Base-by-base conservation (phyloP, 257 asterid genomes). In the Solanum rostratum region DNA sequence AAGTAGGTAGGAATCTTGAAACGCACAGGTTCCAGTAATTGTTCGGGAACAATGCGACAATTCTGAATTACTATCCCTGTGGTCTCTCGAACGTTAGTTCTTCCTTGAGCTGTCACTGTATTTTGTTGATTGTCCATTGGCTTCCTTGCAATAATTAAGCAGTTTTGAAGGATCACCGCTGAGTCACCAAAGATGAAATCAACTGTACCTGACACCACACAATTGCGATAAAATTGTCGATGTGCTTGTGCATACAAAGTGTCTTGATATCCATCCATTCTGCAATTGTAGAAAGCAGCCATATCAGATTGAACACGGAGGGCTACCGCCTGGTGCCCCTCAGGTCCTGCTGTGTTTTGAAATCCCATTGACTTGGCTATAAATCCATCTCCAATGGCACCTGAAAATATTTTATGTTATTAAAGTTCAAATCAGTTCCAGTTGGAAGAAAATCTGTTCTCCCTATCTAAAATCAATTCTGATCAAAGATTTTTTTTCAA, bases 301-400 rank as follows among this genome's bases (percentile, higher is more conserved):
- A 71, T 84, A 82, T 89, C 93, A 4, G 91, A 85, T 62, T 90
- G 91, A 5, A 81, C 88, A 0, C 93, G 87, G 8, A 90, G 88
- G 6, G 93, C 93, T 81, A 90, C 91, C 0, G 91, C 93, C 73
- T 90, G 93, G 88, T 90, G 90, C 29, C 91, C 93, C 57, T 88
- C 88, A 0, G 93, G 88, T 39, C 93, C 93, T 7, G 90, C 89
- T 8, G 91, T 90, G 88, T 90, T 88, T 39, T 80, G 80, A 33
- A 88, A 90, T 24, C 93, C 93, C 93, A 90, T 89, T 1, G 89
- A 83, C 76, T 88, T 90, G 80, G 79, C 88, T 41, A 88, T 88
- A 53, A 90, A 88, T 53, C 90, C 89, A 27, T 78, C 12, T 37
- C 91, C 93, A 3, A 90, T 57, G 10, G 85, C 90, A 84, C 84